Conservation (phyloP, 805 yeast genomes). For the Ogataea paraovalis region DNA sequence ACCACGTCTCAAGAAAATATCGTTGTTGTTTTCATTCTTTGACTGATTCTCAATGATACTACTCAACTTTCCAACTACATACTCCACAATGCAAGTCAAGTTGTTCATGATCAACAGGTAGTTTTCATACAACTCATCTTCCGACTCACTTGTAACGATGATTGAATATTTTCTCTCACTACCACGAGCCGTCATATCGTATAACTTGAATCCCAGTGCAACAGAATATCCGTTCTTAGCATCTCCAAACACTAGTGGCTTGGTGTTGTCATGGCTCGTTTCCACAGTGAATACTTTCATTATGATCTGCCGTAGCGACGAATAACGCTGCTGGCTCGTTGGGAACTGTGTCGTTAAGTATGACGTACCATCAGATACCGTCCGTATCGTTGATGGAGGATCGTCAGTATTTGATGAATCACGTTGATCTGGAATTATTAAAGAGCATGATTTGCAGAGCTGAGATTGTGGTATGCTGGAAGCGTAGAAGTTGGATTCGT, state of each 20-base stretch:
- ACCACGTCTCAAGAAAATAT: conserved; percentile 53
- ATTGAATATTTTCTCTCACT: conserved; percentile 65
- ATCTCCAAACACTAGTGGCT: conserved; percentile 65
- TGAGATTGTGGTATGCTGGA: conserved; percentile 34
- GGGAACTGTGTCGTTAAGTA: conserved; percentile 61
- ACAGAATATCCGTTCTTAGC: conserved; percentile 56
- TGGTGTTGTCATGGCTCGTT: conserved; percentile 52
- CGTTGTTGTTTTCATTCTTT: conserved; percentile 37
- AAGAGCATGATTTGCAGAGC: conserved; percentile 56
- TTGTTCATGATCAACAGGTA: conserved; percentile 50
- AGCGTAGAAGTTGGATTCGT: conserved; percentile 34
- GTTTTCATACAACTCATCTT: conserved; percentile 44
- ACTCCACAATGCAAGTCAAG: conserved; percentile 36
- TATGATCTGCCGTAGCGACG: conserved; percentile 54
- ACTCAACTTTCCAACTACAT: conserved; percentile 31
- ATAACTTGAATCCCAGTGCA: conserved; percentile 55
- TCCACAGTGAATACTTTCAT: conserved; percentile 67
- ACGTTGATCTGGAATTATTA: conserved; percentile 42
- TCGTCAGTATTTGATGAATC: conserved; percentile 5
- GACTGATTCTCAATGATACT: conserved; percentile 11
- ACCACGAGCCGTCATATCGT: conserved; percentile 67
- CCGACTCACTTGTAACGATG: conserved; percentile 54
- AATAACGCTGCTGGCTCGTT: conserved; percentile 44
- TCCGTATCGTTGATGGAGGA: conserved; percentile 27
- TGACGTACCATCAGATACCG: conserved; percentile 17